Percentiles rank a stretch among this genome's conserved stretches.
phyloP scores from a whole-genome alignment of 2,329 filamentous ascomycete species.

The Diaporthe vaccinii region DNA sequence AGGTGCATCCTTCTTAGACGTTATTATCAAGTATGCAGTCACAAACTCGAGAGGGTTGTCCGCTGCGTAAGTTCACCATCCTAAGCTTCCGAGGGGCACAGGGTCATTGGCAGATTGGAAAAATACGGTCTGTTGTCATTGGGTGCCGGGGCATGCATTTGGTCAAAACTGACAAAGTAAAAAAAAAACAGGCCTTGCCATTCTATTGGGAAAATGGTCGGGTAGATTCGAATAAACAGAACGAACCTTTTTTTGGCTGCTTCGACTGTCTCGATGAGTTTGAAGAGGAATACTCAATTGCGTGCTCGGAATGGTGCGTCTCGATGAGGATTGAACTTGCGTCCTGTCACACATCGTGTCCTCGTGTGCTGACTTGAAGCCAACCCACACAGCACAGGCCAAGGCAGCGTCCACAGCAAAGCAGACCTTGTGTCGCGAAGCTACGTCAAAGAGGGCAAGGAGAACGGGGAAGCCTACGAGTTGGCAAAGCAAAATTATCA shows the following conservation, averaged over 20 bases:
- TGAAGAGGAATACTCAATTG: background rate
- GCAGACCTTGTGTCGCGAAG: background rate
- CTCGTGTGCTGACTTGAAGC: background rate
- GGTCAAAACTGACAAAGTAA: background rate
- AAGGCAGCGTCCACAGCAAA: background rate
- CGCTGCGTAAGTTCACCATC: background rate
- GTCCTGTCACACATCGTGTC: no score
- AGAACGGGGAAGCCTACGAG: background rate
- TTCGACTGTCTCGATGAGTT: conserved; percentile 18
- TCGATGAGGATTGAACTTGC: background rate
- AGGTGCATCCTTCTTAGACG: conserved; percentile 10
- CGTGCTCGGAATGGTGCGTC: conserved; percentile 19
- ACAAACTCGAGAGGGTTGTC: background rate
- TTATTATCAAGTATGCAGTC: background rate
- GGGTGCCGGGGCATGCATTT: no score
- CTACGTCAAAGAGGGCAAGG: background rate
- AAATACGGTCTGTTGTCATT: no score
- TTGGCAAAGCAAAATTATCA: conserved; percentile 8
- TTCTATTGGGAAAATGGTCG: background rate
- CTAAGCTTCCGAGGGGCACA: background rate
- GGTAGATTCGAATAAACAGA: background rate
- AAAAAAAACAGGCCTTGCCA: background rate
- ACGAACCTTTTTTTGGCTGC: conserved; percentile 6
- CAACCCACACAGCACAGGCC: background rate
- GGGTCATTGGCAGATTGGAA: background rate